Percentiles rank a stretch among this genome's conserved stretches.
Evolutionary conservation across 257 asterid genomes (phyloP).

Genomic region (Knoxia roxburghii): DNA sequence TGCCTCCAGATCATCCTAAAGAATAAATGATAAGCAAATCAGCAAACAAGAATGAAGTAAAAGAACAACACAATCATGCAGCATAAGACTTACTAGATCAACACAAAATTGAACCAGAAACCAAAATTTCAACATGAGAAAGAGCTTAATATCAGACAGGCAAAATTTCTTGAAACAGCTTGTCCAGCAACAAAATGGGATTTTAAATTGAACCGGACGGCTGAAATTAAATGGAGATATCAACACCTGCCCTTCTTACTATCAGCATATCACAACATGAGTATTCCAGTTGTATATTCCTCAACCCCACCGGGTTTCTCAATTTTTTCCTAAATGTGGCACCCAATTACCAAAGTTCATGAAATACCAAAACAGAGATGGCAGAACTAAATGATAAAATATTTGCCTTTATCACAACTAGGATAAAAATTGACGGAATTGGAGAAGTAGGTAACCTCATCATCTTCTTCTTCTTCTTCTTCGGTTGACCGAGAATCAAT

Average conservation of each 20-base stretch:
- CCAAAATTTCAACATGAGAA: too few relatives aligned
- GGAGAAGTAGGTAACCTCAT: conserved; percentile 46
- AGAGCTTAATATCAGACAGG: too few relatives aligned
- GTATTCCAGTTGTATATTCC: background rate
- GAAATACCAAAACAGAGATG: too few relatives aligned
- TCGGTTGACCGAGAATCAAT: conserved; percentile 62
- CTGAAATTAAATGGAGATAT: too few relatives aligned
- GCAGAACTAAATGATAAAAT: background rate
- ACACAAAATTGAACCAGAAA: too few relatives aligned
- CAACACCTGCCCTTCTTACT: too few relatives aligned
- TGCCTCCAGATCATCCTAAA: conserved; percentile 87
- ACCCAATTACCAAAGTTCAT: background rate
- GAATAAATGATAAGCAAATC: conserved; percentile 11
- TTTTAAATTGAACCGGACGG: too few relatives aligned
- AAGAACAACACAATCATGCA: background rate
- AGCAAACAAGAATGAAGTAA: conserved; percentile 1
- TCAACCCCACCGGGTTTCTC: background rate
- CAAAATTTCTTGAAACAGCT: too few relatives aligned
- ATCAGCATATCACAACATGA: background rate
- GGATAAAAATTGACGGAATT: background rate
- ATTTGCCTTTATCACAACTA: background rate
- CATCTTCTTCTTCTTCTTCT: conserved; percentile 62
- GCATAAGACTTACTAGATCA: too few relatives aligned
- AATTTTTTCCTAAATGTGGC: background rate
- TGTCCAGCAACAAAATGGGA: too few relatives aligned